These are phyloP conservation scores for Fusarium begoniae DNA, from an alignment of 2,329 filamentous ascomycete genomes.

Conservation along the genomic window DNA sequence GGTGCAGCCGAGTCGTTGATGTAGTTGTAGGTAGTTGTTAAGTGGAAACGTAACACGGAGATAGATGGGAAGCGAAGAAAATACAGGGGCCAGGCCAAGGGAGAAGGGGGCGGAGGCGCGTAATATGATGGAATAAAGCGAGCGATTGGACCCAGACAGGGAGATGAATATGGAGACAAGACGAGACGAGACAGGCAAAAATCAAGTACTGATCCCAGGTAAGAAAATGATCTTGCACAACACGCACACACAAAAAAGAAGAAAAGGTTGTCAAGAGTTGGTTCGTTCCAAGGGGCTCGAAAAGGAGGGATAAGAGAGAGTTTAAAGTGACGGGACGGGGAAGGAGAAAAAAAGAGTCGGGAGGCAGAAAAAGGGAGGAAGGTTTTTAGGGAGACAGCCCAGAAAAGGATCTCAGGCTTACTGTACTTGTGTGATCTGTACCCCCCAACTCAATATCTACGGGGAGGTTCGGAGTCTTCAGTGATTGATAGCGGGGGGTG, in stretches of 20 bases:
- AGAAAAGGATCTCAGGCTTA: slow-evolving; percentile 21
- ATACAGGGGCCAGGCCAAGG: slow-evolving; percentile 32
- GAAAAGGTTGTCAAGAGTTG: neutral
- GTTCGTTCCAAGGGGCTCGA: neutral
- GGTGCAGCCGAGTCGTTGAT: slow-evolving; percentile 17
- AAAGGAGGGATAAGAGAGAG: slow-evolving; percentile 10
- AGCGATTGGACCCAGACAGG: slow-evolving; percentile 31
- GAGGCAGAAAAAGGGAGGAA: slow-evolving; percentile 17
- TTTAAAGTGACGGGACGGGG: neutral
- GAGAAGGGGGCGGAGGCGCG: slow-evolving; percentile 27
- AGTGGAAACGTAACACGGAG: slow-evolving; percentile 34
- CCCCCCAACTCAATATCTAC: slow-evolving; percentile 8
- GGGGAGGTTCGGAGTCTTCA: slow-evolving; percentile 18
- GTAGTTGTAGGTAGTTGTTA: slow-evolving; percentile 32
- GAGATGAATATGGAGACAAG: slow-evolving; percentile 25
- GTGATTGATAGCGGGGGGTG: slow-evolving; percentile 15
- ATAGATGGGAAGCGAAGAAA: slow-evolving; percentile 36
- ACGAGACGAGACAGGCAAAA: slow-evolving; percentile 8
- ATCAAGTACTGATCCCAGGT: neutral
- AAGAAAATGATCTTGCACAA: neutral
- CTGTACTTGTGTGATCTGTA: slow-evolving; percentile 17
- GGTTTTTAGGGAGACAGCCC: slow-evolving; percentile 11
- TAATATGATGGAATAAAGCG: slow-evolving; percentile 30
- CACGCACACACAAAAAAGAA: neutral
- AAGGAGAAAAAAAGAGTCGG: neutral